Conservation (phyloP, 169 alveolate species). For the Babesia microti region DNA sequence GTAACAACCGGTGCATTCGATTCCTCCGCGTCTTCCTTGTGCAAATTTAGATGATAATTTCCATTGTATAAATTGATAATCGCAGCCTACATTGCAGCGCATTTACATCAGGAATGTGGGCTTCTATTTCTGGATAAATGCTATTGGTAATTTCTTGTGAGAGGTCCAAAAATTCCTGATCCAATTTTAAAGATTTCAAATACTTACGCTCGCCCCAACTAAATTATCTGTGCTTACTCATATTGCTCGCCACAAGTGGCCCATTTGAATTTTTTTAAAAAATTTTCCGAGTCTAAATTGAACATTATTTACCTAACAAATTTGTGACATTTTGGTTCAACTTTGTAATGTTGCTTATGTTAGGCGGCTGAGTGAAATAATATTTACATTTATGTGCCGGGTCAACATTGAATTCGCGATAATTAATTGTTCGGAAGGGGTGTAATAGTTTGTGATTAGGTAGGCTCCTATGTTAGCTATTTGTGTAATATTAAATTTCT, state of each 20-base stretch:
- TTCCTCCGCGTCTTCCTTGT: constrained; percentile 52
- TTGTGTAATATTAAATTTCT: too few species aligned
- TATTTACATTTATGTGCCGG: constrained; percentile 32
- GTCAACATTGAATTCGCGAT: constrained; percentile 21
- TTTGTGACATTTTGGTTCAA: constrained; percentile 10
- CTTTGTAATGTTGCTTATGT: constrained; percentile 29
- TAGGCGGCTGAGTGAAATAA: constrained; percentile 30
- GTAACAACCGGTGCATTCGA: constrained; percentile 37
- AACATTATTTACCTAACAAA: constrained; percentile 25
- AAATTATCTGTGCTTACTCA: constrained; percentile 8
- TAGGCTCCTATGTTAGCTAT: constrained; percentile 26
- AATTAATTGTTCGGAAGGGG: constrained; percentile 10
- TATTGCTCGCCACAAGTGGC: constrained; percentile 45
- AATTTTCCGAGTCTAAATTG: neutral
- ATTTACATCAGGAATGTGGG: constrained; percentile 34
- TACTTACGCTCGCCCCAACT: constrained; percentile 35
- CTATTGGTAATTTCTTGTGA: constrained; percentile 9
- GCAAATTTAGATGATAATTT: constrained; percentile 31
- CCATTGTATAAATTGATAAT: constrained; percentile 37
- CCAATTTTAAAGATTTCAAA: constrained; percentile 23
- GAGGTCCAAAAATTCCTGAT: constrained; percentile 8
- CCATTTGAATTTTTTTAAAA: constrained; percentile 29
- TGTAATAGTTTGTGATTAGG: constrained; percentile 21
- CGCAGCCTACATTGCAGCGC: constrained; percentile 19
- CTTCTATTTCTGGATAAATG: constrained; percentile 9